Conservation (phyloP, 192 early-diverging fungal species). For the Linnemannia hyalina region DNA sequence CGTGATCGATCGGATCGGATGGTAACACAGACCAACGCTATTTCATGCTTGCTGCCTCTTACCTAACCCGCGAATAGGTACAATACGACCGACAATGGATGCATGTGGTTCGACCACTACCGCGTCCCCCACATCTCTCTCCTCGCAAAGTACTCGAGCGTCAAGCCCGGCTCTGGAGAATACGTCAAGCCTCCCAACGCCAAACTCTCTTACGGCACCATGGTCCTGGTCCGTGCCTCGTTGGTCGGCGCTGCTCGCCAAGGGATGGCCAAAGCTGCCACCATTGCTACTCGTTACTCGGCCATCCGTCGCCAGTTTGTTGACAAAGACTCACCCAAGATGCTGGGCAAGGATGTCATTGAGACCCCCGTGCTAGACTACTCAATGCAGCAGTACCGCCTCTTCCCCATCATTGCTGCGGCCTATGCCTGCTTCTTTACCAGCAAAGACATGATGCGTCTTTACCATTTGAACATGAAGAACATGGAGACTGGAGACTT, state of each 20-base stretch:
- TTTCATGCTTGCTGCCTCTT: slow-evolving; percentile 9
- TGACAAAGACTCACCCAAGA: slow-evolving; percentile 64
- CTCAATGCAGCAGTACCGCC: slow-evolving; percentile 80
- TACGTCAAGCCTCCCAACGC: slow-evolving; percentile 80
- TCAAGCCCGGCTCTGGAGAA: slow-evolving; percentile 74
- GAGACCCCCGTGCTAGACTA: slow-evolving; percentile 84
- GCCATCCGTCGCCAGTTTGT: slow-evolving; percentile 81
- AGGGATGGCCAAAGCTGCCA: slow-evolving; percentile 77
- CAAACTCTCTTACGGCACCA: slow-evolving; percentile 89
- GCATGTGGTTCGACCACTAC: slow-evolving; percentile 84
- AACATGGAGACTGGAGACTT: slow-evolving; percentile 72
- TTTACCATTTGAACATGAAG: slow-evolving; percentile 71
- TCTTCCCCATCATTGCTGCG: slow-evolving; percentile 76
- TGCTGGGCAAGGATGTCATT: slow-evolving; percentile 41
- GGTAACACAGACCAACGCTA: neutral
- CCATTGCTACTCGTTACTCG: slow-evolving; percentile 79
- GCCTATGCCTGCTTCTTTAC: slow-evolving; percentile 82
- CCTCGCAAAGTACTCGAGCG: slow-evolving; percentile 79
- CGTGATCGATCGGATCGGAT: neutral
- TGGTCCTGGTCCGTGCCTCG: slow-evolving; percentile 85
- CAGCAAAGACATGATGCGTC: slow-evolving; percentile 68
- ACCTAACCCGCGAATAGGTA: slow-evolving; percentile 60
- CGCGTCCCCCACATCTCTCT: slow-evolving; percentile 85
- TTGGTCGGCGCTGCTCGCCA: slow-evolving; percentile 74
- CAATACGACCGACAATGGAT: slow-evolving; percentile 89